Base-by-base conservation (phyloP, 2,329 filamentous ascomycete species). In the Truncatella angustata region DNA sequence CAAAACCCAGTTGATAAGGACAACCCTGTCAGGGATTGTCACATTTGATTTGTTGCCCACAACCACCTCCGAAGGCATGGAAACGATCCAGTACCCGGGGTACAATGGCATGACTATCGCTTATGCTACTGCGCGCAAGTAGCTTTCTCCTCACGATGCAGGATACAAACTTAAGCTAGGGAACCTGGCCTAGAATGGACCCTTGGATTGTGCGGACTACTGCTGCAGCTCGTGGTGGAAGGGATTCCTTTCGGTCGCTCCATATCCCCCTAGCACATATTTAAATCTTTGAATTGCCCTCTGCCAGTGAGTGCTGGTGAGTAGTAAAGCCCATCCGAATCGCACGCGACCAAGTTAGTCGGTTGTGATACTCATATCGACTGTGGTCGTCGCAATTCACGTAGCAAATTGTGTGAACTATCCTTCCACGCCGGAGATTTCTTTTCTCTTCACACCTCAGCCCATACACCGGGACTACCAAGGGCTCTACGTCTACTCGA, bases 1-100 rank as follows among this genome's bases (percentile, higher is more conserved):
- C 43, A 35, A 46, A 43, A 26, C 16, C 40, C 40, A 43, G 28
- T 43, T 43, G 47, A 50, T 50, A 50, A 50, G 35, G 36, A 34
- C 20, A 34, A 37, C 35, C 47, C 26, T 50, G 28, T 30, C 35
- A 40, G 10, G 14, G 54, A 59, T 61, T 60, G 58, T 61, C 55
- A 46, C 59, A 62, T 60, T 44, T 56, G 53, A 63, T 62, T 62
- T 59, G 54, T 47, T 55, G 21, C 40, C 40, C 40, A 43, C 40
- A 43, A 43, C 11, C 40, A n/a, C 11, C n/a, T 24, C 40, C 56
- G 51, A 54, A n/a, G 23, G 36, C 24, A 35, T 20, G 39, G n/a
- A 7, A 23, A 21, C 40, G n/a, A 20, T 24, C 40, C 20, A 47
- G 18, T 45, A 16, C 10, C 26, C 26, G 6, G 32, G 24, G 44